Evolutionary conservation across 1,284 basidiomycete species (phyloP).

Genomic region (Ceratobasidium sp.): DNA sequence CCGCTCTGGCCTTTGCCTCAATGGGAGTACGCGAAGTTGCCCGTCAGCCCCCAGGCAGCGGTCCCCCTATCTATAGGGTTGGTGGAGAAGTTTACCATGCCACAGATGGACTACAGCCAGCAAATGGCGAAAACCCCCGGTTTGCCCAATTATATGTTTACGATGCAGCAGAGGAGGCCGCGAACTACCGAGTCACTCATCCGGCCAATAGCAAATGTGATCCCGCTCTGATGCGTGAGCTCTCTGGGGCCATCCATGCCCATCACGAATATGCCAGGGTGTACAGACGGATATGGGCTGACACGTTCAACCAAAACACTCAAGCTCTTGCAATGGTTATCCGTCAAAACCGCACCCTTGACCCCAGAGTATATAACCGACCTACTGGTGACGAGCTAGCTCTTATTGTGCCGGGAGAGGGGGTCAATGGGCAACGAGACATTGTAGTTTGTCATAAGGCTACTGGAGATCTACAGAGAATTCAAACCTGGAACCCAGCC

Average conservation of each 20-base stretch:
- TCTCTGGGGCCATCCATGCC: slow-evolving; percentile 54
- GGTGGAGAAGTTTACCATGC: slow-evolving; percentile 59
- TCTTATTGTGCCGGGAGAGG: slow-evolving; percentile 57
- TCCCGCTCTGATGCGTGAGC: slow-evolving; percentile 50
- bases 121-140: slow-evolving; percentile 43
- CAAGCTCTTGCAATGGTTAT: neutral
- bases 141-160: slow-evolving; percentile 62
- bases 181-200: slow-evolving; percentile 47
- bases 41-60: slow-evolving; percentile 49
- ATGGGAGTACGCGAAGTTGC: neutral
- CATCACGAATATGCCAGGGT: slow-evolving; percentile 56
- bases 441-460: slow-evolving; percentile 52
- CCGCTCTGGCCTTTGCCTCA: slow-evolving; percentile 30
- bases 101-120: no score
- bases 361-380: slow-evolving; percentile 58
- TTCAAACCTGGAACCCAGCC: slow-evolving; percentile 54
- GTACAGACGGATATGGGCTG: slow-evolving; percentile 56
- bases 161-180: slow-evolving; percentile 55
- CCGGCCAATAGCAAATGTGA: slow-evolving; percentile 53
- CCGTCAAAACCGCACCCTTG: slow-evolving; percentile 45
- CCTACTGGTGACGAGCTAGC: slow-evolving; percentile 61
- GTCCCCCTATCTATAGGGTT: slow-evolving; percentile 58
- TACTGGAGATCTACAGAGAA: slow-evolving; percentile 22
- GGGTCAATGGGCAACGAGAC: slow-evolving; percentile 52
- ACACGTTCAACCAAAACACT: slow-evolving; percentile 49